These are phyloP conservation scores for Sphaerosporella brunnea DNA, from an alignment of 495 filamentous ascomycete species.

Conservation along the genomic window DNA sequence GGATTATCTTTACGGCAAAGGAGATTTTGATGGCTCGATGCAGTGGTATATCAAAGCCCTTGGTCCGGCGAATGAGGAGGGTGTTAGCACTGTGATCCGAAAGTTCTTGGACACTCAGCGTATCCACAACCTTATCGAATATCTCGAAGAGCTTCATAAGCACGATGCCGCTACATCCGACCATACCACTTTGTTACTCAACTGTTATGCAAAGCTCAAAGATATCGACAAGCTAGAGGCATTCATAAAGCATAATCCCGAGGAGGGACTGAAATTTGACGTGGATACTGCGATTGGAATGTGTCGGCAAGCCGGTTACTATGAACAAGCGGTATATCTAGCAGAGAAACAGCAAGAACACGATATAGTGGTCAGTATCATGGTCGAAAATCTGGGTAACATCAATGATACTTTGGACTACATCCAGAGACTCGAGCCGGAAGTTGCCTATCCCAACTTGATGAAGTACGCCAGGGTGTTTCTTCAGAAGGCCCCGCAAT, in stretches of 20 bases:
- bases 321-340: constrained; percentile 86
- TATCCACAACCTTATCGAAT: constrained; percentile 94
- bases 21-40: constrained; percentile 93
- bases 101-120: constrained; percentile 67
- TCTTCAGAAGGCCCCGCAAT: constrained; percentile 60
- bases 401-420: constrained; percentile 79
- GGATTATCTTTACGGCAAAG: constrained; percentile 87
- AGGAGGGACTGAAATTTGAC: constrained; percentile 89
- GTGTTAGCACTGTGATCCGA: constrained; percentile 24
- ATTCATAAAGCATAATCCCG: constrained; percentile 68
- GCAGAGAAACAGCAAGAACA: constrained; percentile 88
- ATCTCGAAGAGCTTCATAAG: constrained; percentile 89
- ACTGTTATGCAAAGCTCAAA: constrained; percentile 95
- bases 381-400: constrained; percentile 85
- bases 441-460: constrained; percentile 66
- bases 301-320: constrained; percentile 97
- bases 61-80: constrained; percentile 33
- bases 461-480: constrained; percentile 92
- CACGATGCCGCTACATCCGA: constrained; percentile 88
- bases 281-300: constrained; percentile 92
- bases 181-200: constrained; percentile 83
- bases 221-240: constrained; percentile 87
- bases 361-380: constrained; percentile 80
- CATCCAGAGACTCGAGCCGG: constrained; percentile 74
- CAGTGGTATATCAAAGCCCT: constrained; percentile 93